These are phyloP conservation scores for Cairneyella variabilis DNA, from an alignment of 495 filamentous ascomycete species.

Conservation along the genomic window DNA sequence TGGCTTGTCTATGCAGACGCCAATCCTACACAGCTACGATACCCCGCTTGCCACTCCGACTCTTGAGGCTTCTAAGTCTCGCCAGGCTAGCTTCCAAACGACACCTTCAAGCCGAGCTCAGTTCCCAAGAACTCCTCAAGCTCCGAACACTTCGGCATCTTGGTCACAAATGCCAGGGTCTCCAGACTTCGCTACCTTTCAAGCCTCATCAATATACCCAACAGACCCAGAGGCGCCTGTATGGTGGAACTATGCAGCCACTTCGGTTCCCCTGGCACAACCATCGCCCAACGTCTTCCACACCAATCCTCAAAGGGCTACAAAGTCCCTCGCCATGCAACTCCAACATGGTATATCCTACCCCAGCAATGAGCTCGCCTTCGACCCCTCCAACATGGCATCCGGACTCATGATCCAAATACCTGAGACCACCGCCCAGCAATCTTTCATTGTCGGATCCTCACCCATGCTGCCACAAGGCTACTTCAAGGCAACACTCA, in stretches of 20 bases:
- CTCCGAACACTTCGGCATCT: constrained; percentile 5
- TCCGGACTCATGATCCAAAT: constrained; percentile 27
- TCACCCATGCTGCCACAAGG: constrained; percentile 8
- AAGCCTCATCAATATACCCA: constrained; percentile 2
- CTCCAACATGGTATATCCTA: constrained; percentile 21
- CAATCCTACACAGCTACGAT: background rate
- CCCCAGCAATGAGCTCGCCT: constrained; percentile 4
- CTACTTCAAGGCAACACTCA: background rate
- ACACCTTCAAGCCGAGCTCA: background rate
- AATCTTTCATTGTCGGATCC: constrained; percentile 10
- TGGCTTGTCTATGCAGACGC: background rate
- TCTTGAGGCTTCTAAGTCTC: constrained; percentile 7
- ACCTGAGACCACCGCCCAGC: constrained; percentile 2
- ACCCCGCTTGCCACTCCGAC: constrained; percentile 21
- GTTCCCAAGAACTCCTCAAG: constrained; percentile 18
- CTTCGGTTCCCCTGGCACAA: constrained; percentile 20
- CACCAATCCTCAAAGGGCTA: constrained; percentile 17
- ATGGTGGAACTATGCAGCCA: constrained; percentile 22
- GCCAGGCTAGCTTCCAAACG: constrained; percentile 10
- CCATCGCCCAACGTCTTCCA: constrained; percentile 18
- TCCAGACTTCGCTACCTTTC: constrained; percentile 1
- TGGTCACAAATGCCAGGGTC: constrained; percentile 15
- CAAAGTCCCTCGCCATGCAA: constrained; percentile 20
- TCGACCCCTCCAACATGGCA: constrained; percentile 6
- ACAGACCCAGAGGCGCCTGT: constrained; percentile 12